Evolutionary conservation across 805 yeast genomes (phyloP).

Genomic region (Metschnikowia vanudenii): DNA sequence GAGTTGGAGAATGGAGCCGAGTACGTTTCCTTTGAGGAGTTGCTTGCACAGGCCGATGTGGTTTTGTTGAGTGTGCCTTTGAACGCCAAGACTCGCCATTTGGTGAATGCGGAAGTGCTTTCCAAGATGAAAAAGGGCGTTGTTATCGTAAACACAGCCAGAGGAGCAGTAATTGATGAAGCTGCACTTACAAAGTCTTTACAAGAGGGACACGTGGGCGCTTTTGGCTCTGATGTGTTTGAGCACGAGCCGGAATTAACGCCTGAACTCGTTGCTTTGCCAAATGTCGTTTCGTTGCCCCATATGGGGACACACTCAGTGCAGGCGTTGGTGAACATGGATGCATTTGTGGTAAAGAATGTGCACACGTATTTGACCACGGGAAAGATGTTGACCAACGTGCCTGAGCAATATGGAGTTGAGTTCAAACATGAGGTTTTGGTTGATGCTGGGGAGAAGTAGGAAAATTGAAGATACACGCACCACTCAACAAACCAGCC

Average conservation of each 20-base stretch:
- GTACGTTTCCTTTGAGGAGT: slow-evolving; percentile 69
- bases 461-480: too few species aligned
- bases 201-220: slow-evolving; percentile 60
- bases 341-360: slow-evolving; percentile 71
- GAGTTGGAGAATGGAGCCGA: slow-evolving; percentile 69
- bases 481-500: too few species aligned
- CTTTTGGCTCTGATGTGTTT: slow-evolving; percentile 74
- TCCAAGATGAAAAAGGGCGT: slow-evolving; percentile 76
- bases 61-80: slow-evolving; percentile 76
- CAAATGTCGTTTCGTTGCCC: slow-evolving; percentile 75
- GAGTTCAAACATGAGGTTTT: slow-evolving; percentile 24
- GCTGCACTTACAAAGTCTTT: slow-evolving; percentile 53
- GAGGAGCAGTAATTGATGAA: slow-evolving; percentile 83
- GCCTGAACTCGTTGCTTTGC: slow-evolving; percentile 56
- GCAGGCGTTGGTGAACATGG: slow-evolving; percentile 80
- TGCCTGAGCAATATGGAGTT: slow-evolving; percentile 67
- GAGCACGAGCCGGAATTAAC: slow-evolving; percentile 74
- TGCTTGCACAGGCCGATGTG: slow-evolving; percentile 63
- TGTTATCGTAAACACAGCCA: slow-evolving; percentile 76
- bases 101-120: slow-evolving; percentile 59
- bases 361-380: slow-evolving; percentile 53
- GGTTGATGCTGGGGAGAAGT: too few species aligned
- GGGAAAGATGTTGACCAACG: slow-evolving; percentile 70
- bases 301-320: slow-evolving; percentile 84
- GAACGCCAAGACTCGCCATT: slow-evolving; percentile 67